Percentiles rank a stretch among this genome's conserved stretches.
Conservation (phyloP, 2,329 filamentous ascomycete genomes). For the Beauveria sp. region DNA sequence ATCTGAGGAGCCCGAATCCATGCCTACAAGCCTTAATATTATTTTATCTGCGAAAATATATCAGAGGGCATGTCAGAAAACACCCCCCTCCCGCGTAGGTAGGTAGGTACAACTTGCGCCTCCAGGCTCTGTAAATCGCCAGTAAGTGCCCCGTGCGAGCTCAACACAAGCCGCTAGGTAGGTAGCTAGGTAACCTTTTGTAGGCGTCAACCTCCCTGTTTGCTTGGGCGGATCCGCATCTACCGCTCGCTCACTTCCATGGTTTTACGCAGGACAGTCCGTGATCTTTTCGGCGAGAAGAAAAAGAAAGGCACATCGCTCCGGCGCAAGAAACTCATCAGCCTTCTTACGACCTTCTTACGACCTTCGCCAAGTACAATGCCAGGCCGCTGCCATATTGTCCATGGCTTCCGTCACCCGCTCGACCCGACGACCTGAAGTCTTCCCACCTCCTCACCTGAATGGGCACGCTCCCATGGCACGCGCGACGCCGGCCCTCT, state of each 20-base stretch:
- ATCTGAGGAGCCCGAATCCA: too few relatives aligned
- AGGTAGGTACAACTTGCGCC: too few relatives aligned
- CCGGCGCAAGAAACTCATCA: slow-evolving; percentile 1
- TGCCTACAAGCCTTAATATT: too few relatives aligned
- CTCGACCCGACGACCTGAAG: slow-evolving; percentile 43
- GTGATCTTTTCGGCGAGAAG: not conserved
- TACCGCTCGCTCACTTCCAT: slow-evolving; percentile 1
- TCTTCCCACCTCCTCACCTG: slow-evolving; percentile 30
- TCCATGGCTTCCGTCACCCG: slow-evolving; percentile 47
- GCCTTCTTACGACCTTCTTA: not conserved
- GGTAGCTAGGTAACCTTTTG: too few relatives aligned
- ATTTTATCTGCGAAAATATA: too few relatives aligned
- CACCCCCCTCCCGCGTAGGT: too few relatives aligned
- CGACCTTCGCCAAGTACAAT: slow-evolving; percentile 23
- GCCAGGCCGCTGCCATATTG: slow-evolving; percentile 27
- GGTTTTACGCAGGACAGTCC: not conserved
- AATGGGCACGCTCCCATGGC: slow-evolving; percentile 19
- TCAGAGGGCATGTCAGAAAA: too few relatives aligned
- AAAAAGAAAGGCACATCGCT: not conserved
- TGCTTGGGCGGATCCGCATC: slow-evolving; percentile 6
- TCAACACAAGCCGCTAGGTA: not conserved
- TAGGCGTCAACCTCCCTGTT: not conserved
- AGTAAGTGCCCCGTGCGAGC: not conserved
- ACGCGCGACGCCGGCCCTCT: slow-evolving; percentile 25
- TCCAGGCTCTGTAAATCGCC: not conserved